Evolutionary conservation across 2,329 filamentous ascomycete species (phyloP).

Genomic region (Diaporthe sp.): DNA sequence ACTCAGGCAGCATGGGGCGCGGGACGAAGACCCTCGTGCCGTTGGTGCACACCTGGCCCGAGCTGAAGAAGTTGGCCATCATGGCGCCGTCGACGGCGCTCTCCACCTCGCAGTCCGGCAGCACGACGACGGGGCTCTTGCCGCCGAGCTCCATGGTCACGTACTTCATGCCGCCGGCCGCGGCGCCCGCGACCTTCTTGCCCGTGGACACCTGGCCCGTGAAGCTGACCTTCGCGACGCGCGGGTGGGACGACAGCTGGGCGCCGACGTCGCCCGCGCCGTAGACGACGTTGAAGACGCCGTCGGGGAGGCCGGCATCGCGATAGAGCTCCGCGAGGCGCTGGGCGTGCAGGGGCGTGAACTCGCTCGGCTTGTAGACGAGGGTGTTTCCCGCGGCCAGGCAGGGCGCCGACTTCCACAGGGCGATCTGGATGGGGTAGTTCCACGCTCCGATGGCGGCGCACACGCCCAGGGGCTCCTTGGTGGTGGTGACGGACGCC

Average conservation of each 20-base stretch:
- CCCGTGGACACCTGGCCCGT: constrained; percentile 89
- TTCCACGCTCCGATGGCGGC: constrained; percentile 93
- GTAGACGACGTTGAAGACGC: constrained; percentile 90
- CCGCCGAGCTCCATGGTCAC: constrained; percentile 94
- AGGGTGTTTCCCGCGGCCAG: constrained; percentile 89
- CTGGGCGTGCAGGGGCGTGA: constrained; percentile 85
- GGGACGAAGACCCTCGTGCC: constrained; percentile 90
- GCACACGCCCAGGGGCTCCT: constrained; percentile 85
- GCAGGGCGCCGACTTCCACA: constrained; percentile 91
- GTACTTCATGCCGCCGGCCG: constrained; percentile 86
- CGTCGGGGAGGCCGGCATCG: constrained; percentile 82
- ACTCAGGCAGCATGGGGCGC: constrained; percentile 70
- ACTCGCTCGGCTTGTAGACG: constrained; percentile 92
- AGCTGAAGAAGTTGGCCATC: constrained; percentile 95
- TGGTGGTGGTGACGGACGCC: constrained; percentile 86
- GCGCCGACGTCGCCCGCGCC: constrained; percentile 83
- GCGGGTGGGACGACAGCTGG: constrained; percentile 78
- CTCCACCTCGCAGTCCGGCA: constrained; percentile 83
- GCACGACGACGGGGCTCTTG: constrained; percentile 84
- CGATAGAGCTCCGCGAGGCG: constrained; percentile 81
- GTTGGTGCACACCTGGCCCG: constrained; percentile 93
- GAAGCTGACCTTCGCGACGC: constrained; percentile 88
- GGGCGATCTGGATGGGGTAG: constrained; percentile 89
- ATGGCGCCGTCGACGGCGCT: constrained; percentile 90
- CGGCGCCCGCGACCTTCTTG: constrained; percentile 81